Evolutionary conservation across 805 yeast genomes (phyloP).

Genomic region (Grigorovia transvaalensis): DNA sequence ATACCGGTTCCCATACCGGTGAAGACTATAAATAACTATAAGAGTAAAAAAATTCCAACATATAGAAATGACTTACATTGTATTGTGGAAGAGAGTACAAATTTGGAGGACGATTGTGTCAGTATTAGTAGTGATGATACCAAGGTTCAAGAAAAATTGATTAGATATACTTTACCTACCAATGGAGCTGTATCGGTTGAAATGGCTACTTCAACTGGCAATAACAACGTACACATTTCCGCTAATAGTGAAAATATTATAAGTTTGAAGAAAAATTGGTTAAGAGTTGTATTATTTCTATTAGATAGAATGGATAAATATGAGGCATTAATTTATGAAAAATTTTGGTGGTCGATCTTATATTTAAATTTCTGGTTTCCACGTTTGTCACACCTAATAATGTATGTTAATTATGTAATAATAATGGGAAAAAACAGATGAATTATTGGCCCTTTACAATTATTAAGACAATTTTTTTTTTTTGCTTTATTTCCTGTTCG

Average conservation of each 20-base stretch:
- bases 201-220: conserved; percentile 1
- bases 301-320: conserved; percentile 9
- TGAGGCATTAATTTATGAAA: conserved; percentile 14
- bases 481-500: no score
- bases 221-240: background rate
- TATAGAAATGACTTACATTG: background rate
- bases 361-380: conserved; percentile 19
- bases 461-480: no score
- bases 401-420: conserved; percentile 13
- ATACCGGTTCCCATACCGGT: background rate
- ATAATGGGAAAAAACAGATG: background rate
- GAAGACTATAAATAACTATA: background rate
- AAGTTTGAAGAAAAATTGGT: conserved; percentile 4
- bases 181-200: background rate
- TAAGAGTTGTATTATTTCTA: conserved; percentile 4
- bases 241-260: background rate
- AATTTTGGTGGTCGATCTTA: conserved; percentile 15
- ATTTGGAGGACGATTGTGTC: background rate
- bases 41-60: background rate
- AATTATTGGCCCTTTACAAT: no score
- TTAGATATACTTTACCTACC: conserved; percentile 4
- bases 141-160: conserved; percentile 7
- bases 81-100: background rate
- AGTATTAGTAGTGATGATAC: background rate
- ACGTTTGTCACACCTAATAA: conserved; percentile 8